Percentiles rank a stretch among this genome's conserved stretches.
Conservation (phyloP, 2,329 filamentous ascomycete genomes). For the Aspergillus sp. region DNA sequence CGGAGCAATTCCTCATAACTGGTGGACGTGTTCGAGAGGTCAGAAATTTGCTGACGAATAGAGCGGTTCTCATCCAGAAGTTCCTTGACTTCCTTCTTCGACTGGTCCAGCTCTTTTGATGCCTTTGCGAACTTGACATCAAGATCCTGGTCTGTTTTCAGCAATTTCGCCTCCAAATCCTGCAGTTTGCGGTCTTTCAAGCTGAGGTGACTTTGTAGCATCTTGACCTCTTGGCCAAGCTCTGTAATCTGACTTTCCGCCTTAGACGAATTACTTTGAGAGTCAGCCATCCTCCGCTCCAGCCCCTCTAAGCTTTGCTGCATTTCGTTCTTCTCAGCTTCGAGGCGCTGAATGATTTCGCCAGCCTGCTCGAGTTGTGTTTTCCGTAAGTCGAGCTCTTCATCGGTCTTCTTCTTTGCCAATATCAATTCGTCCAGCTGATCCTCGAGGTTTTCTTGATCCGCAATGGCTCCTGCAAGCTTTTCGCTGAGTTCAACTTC, state of each 20-base stretch:
- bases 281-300: conserved; percentile 68
- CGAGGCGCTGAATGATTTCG: conserved; percentile 78
- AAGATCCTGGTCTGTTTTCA: conserved; percentile 83
- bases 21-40: conserved; percentile 86
- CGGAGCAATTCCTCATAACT: conserved; percentile 93
- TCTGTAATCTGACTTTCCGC: conserved; percentile 73
- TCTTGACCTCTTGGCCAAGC: conserved; percentile 79
- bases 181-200: conserved; percentile 87
- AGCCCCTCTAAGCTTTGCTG: conserved; percentile 66
- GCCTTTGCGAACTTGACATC: conserved; percentile 78
- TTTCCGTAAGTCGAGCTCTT: conserved; percentile 75
- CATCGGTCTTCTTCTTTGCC: conserved; percentile 84
- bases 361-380: conserved; percentile 89
- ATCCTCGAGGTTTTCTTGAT: conserved; percentile 91
- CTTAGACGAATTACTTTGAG: conserved; percentile 69
- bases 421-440: conserved; percentile 86
- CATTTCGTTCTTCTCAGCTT: conserved; percentile 79
- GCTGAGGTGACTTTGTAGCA: conserved; percentile 85
- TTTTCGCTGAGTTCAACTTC: conserved; percentile 92
- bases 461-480: conserved; percentile 83
- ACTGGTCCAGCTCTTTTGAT: conserved; percentile 74
- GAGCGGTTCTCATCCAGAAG: conserved; percentile 77
- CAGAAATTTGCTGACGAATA: conserved; percentile 78
- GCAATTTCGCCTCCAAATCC: conserved; percentile 79
- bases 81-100: conserved; percentile 72